phyloP scores from a whole-genome alignment of 2,329 filamentous ascomycete genomes.

The Ceratocystis alfenasii region DNA sequence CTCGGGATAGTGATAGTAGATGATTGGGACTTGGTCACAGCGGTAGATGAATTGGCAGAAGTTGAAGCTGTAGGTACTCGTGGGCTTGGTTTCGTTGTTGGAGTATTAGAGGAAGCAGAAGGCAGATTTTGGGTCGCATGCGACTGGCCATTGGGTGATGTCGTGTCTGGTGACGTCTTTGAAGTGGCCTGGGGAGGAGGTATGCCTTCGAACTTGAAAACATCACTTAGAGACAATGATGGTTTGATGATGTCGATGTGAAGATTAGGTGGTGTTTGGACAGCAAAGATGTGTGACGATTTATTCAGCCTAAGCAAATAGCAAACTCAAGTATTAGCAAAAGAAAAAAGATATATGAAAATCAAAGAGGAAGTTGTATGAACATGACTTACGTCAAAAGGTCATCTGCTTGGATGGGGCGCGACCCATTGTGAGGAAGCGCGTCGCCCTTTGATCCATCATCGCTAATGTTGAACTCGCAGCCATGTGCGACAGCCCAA shows the following conservation, averaged over 20 bases:
- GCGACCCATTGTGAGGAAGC: conserved; percentile 22
- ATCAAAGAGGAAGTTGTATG: background rate
- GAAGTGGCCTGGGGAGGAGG: background rate
- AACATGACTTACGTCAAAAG: conserved; percentile 20
- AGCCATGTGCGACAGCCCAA: conserved; percentile 51
- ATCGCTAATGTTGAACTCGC: conserved; percentile 21
- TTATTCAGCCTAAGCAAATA: conserved; percentile 17
- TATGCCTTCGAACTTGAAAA: conserved; percentile 17
- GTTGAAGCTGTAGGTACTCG: background rate
- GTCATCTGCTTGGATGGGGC: conserved; percentile 22
- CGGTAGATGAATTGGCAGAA: background rate
- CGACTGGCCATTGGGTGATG: background rate
- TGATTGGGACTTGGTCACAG: background rate
- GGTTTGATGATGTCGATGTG: conserved; percentile 20
- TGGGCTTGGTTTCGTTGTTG: background rate
- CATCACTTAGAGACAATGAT: conserved; percentile 16
- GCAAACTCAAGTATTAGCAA: background rate
- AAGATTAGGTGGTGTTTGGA: conserved; percentile 20
- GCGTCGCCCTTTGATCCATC: conserved; percentile 21
- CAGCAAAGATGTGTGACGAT: conserved; percentile 19
- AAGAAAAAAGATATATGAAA: background rate
- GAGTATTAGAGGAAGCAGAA: background rate
- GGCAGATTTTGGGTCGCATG: background rate
- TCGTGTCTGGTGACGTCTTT: background rate
- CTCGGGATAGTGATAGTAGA: background rate